Evolutionary conservation across 768 basidiomycete genomes (phyloP).

Genomic region (Pulveroboletus sp.): DNA sequence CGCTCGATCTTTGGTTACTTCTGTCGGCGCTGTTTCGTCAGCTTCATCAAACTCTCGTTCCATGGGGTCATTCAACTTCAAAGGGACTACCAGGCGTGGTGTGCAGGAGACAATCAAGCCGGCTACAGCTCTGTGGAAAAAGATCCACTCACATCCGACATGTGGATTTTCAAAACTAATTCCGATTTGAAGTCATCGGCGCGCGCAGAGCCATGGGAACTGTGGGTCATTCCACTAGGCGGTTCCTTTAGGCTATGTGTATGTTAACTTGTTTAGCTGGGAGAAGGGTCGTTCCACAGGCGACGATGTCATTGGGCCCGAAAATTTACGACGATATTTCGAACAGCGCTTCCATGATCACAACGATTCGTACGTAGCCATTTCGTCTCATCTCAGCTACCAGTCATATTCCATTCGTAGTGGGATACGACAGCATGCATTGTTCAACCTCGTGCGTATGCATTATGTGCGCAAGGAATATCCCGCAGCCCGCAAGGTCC

Average conservation of each 20-base stretch:
- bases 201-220: constrained; percentile 54
- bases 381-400: background rate
- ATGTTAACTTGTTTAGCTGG: constrained; percentile 45
- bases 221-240: constrained; percentile 38
- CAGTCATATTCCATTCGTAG: constrained; percentile 35
- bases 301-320: constrained; percentile 66
- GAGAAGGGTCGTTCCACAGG: constrained; percentile 62
- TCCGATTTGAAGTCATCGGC: constrained; percentile 68
- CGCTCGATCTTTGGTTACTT: constrained; percentile 83
- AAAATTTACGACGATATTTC: constrained; percentile 75
- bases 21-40: constrained; percentile 71
- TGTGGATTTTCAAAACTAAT: constrained; percentile 56
- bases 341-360: constrained; percentile 82
- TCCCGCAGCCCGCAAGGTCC: constrained; percentile 65
- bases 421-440: constrained; percentile 74
- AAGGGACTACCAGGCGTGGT: constrained; percentile 66
- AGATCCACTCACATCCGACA: constrained; percentile 51
- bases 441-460: constrained; percentile 75
- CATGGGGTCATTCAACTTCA: constrained; percentile 66
- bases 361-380: constrained; percentile 68
- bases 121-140: constrained; percentile 51
- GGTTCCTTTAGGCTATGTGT: background rate
- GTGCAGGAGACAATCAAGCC: constrained; percentile 42
- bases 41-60: constrained; percentile 75
- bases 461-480: constrained; percentile 72